Conservation (phyloP, 2,329 filamentous ascomycete species). For the Stagonosporopsis cucurbitacearum region DNA sequence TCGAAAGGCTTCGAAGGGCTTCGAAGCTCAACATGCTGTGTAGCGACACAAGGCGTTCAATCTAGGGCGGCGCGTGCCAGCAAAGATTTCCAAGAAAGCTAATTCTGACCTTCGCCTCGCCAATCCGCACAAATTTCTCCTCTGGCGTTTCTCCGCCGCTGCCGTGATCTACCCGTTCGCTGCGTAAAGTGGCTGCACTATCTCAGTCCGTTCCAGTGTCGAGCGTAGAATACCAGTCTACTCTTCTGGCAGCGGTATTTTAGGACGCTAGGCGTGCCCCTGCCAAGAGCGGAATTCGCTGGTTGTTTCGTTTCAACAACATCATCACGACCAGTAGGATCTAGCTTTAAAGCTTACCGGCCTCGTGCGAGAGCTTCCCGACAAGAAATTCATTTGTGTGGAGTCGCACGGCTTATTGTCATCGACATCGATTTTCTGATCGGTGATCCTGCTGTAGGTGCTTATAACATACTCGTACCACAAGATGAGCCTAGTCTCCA, state of each 20-base stretch:
- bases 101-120: background rate
- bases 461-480: slow-evolving; percentile 2
- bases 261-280: slow-evolving; percentile 10
- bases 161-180: slow-evolving; percentile 10
- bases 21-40: background rate
- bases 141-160: background rate
- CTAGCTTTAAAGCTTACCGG: slow-evolving; percentile 4
- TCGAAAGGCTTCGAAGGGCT: background rate
- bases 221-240: slow-evolving; percentile 1
- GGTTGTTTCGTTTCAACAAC: slow-evolving; percentile 18
- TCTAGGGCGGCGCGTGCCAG: background rate
- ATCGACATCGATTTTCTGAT: background rate
- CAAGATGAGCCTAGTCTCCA: slow-evolving; percentile 4
- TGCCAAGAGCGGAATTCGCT: slow-evolving; percentile 15
- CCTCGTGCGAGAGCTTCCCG: background rate
- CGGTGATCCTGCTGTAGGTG: slow-evolving; percentile 10
- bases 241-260: background rate
- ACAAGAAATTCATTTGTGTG: slow-evolving; percentile 8
- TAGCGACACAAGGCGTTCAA: background rate
- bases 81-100: slow-evolving; percentile 1
- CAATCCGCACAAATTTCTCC: background rate
- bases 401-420: background rate
- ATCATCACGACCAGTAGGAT: background rate
- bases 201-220: background rate
- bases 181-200: slow-evolving; percentile 3